Evolutionary conservation across 495 filamentous ascomycete species (phyloP), one percentile per base, ranked within the genome.

Genomic region (Xylaria cubensis): DNA sequence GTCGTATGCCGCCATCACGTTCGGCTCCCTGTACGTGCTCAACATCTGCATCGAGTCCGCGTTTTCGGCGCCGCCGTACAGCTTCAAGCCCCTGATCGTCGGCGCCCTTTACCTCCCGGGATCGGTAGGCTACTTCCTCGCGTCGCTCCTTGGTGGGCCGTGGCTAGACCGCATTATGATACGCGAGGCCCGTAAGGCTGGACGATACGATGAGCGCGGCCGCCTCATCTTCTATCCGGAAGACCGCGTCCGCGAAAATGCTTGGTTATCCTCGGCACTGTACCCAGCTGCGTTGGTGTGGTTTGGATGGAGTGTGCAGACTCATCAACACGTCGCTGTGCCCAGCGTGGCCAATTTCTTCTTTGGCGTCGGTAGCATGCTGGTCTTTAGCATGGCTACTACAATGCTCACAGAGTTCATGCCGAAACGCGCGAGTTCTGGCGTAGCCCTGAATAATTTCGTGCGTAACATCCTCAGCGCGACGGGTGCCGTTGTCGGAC

Each of bases 121-220:
- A 59, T 92, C 92, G 0, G 64, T 96, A 13, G 95, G 95, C 15
- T 98, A 97, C 79, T 77, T 97, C 34, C 75, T 89, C 4, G 87
- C 92, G 8, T 92, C 91, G 72, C 64, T 93, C 7, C 81, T 94
- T 32, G 95, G 95, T 50, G 95, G 95, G 1, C 84, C 84, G 50
- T 98, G 95, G 95, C 92, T 93, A 79, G 95, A 98, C 80, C 80
- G 78, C 42, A 97, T 98, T 80, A 98, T 98, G 95, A 85, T 88
- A 48, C 89, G 92, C 4, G 92, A 95, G 81, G 94, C 94, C 5
- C 82, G 81, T 32, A 91, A 88, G 72, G 93, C 93, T 0, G 88
- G 87, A 26, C 84, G 93, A 5, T 93, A 90, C 74, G 92, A 95
- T 71, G 86, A 87, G 36, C 82, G 89, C 41, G 92, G 92, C 21